Conservation (phyloP, 2,329 filamentous ascomycete species). For the Cylindrodendrum hubeiense region DNA sequence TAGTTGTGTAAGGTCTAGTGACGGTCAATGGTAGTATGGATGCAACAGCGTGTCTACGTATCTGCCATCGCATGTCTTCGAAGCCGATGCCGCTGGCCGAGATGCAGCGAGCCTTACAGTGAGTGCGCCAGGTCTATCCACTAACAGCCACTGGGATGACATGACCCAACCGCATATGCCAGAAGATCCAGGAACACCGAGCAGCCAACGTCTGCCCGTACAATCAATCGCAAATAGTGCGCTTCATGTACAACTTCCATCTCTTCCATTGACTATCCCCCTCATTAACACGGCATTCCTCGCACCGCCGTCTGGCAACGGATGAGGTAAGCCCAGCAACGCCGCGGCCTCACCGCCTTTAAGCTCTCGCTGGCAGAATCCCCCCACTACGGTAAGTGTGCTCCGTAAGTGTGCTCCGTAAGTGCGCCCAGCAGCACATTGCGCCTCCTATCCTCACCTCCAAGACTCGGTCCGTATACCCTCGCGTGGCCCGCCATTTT, state of each 20-base stretch:
- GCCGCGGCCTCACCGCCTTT: slow-evolving; percentile 22
- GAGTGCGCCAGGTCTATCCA: not conserved
- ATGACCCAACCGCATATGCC: too few species aligned
- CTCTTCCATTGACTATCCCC: too few species aligned
- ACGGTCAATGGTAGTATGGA: not conserved
- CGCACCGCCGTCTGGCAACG: too few species aligned
- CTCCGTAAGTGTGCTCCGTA: slow-evolving; percentile 1
- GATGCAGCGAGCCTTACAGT: not conserved
- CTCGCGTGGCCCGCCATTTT: not conserved
- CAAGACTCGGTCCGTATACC: not conserved
- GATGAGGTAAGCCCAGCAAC: not conserved
- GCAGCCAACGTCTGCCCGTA: too few species aligned
- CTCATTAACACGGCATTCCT: too few species aligned
- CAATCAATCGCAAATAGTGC: too few species aligned
- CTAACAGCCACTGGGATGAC: not conserved
- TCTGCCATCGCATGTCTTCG: too few species aligned
- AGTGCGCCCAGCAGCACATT: slow-evolving; percentile 6
- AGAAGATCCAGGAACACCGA: too few species aligned
- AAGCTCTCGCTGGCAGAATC: slow-evolving; percentile 26
- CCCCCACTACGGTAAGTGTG: slow-evolving; percentile 26
- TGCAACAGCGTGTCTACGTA: too few species aligned
- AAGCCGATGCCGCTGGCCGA: too few species aligned
- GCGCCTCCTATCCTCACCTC: slow-evolving; percentile 26
- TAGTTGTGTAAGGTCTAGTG: not conserved
- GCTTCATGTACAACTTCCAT: too few species aligned